Base-by-base conservation (phyloP, 73 alveolate genomes). In the Paramecium primaurelia region DNA sequence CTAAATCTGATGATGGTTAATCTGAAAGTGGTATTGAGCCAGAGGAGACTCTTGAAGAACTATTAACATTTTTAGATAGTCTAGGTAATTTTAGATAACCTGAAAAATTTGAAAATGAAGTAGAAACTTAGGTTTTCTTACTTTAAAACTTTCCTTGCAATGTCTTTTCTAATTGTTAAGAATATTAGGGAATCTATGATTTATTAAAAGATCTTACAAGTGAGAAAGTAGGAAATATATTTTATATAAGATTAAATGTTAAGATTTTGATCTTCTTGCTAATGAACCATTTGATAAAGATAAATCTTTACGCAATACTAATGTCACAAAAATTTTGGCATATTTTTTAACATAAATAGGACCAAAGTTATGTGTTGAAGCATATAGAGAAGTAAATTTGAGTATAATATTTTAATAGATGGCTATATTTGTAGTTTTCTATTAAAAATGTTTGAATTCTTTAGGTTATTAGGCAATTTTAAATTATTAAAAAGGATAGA, bases 1-100 rank as follows among this genome's bases (percentile, higher is more conserved):
- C n/a, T 20, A 80, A 80, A 44, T 80, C 91, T 34, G 94, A 89
- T 51, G 94, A 89, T 51, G 94, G 75, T n/a, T 40, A 89, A 51
- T 71, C 92, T 26, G 58, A 37, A 6, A 83, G 75, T 42, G 58
- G 49, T 3, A 71, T 47, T 30, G 94, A 89, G 54, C 92, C 91
- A 7, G 94, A 71, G 0, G 94, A 89, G 36, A 83, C 88, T 14
- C 45, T 89, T 20, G 94, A 89, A 71, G 94, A 71, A 18, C 51
- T 89, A 11, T 30, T 89, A 44, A 51, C 54, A 58, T 89, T 89
- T 45, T 89, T 89, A 30, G 94, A 89, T 71, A 89, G 92, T 12
- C 18, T 89, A 25, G 94, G 88, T 36, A 45, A n/a, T 32, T 80
- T 80, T 47, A 80, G 91, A 47, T 42, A 40, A 18, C 3, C 12